These are phyloP conservation scores for Boletus sp. DNA, from an alignment of 768 basidiomycete genomes.

Conservation along the genomic window DNA sequence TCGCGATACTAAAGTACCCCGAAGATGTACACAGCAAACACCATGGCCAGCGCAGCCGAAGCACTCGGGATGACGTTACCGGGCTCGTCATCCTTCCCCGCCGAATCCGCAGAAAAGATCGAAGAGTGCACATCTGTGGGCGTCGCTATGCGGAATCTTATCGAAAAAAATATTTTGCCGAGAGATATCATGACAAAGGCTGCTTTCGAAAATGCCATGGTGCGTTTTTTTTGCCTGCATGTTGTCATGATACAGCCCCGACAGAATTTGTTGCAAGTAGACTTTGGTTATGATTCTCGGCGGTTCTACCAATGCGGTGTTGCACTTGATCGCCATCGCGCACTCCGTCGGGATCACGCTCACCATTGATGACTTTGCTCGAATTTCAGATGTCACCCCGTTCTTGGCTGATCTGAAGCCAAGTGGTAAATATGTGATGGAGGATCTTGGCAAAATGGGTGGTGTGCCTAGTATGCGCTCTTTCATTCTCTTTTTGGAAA, in stretches of 20 bases:
- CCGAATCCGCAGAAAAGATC: conserved; percentile 85
- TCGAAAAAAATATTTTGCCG: conserved; percentile 90
- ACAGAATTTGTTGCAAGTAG: conserved; percentile 37
- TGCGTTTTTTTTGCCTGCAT: conserved; percentile 30
- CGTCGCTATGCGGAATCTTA: conserved; percentile 75
- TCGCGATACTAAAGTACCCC: conserved; percentile 5
- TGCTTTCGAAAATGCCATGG: conserved; percentile 98
- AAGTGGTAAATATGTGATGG: conserved; percentile 98
- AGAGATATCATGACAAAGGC: conserved; percentile 95
- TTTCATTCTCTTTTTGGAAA: background rate
- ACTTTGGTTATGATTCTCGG: conserved; percentile 95
- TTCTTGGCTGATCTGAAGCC: conserved; percentile 97
- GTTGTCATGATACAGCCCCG: conserved; percentile 7
- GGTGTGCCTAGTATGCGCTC: conserved; percentile 83
- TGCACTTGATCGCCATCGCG: conserved; percentile 95
- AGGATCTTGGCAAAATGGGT: conserved; percentile 92
- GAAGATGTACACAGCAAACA: conserved; percentile 98
- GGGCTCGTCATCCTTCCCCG: conserved; percentile 96
- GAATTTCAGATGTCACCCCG: conserved; percentile 86
- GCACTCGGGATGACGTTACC: conserved; percentile 95
- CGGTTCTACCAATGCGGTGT: conserved; percentile 95
- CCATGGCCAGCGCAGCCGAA: conserved; percentile 95
- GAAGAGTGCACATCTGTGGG: conserved; percentile 82
- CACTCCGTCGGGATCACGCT: conserved; percentile 91
- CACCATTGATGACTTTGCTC: conserved; percentile 89